Evolutionary conservation across 2,329 filamentous ascomycete genomes (phyloP).

Genomic region (Lasiodiplodia hormozganensis): DNA sequence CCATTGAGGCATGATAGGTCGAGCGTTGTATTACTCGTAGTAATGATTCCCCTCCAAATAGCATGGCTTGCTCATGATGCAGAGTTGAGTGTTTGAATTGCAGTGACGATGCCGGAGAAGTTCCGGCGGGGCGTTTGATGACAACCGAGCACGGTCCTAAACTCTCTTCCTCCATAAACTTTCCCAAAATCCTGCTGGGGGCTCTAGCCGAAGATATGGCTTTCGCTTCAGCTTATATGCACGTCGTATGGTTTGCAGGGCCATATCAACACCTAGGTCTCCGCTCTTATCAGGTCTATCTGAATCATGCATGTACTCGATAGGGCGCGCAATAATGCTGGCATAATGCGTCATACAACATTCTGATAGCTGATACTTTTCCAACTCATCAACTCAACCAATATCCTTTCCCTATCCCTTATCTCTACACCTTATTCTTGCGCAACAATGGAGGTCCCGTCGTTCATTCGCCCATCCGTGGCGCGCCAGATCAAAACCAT

Average conservation of each 20-base stretch:
- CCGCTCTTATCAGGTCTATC: not conserved
- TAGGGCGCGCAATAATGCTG: slow-evolving; percentile 10
- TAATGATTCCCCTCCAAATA: not conserved
- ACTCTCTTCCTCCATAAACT: not conserved
- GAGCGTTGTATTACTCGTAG: not conserved
- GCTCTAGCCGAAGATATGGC: slow-evolving; percentile 4
- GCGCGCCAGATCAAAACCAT: slow-evolving; percentile 28
- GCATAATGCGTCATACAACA: not conserved
- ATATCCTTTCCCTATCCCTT: not conserved
- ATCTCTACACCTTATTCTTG: not conserved
- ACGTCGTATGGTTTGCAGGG: not conserved
- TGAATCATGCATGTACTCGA: not conserved
- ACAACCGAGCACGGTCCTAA: not conserved
- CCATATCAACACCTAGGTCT: not conserved
- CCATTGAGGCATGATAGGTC: not conserved
- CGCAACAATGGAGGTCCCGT: slow-evolving; percentile 2
- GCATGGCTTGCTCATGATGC: no score
- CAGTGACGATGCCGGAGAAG: not conserved
- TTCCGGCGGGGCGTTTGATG: not conserved
- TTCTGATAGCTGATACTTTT: not conserved
- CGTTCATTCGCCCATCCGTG: slow-evolving; percentile 2
- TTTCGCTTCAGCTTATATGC: not conserved
- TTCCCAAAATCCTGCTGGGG: not conserved
- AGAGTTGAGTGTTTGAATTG: not conserved
- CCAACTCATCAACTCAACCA: not conserved